These are phyloP conservation scores for Blastobotrys parvus DNA, from an alignment of 805 yeast species.

Conservation along the genomic window DNA sequence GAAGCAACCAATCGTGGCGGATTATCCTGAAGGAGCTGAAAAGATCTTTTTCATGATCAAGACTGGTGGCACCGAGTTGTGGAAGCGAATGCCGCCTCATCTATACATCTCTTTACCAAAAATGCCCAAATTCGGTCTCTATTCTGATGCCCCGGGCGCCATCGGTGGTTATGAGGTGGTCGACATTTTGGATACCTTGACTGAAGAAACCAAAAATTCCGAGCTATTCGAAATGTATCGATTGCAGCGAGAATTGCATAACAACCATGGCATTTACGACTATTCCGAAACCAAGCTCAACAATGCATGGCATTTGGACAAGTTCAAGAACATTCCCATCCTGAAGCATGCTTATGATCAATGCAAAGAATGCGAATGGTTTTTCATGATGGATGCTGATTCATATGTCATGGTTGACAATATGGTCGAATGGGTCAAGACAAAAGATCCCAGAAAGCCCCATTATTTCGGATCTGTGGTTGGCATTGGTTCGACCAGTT, in stretches of 20 bases:
- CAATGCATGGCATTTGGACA: conserved; percentile 30
- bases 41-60: conserved; percentile 28
- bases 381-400: conserved; percentile 30
- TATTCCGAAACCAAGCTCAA: conserved; percentile 10
- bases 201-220: conserved; percentile 16
- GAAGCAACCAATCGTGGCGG: conserved; percentile 20
- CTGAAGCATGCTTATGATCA: conserved; percentile 26
- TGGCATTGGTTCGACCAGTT: conserved; percentile 13
- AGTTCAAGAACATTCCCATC: conserved; percentile 32
- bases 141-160: conserved; percentile 27
- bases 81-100: conserved; percentile 31
- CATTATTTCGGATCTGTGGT: conserved; percentile 28
- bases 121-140: conserved; percentile 26
- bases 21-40: conserved; percentile 20
- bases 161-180: conserved; percentile 27
- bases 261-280: conserved; percentile 14
- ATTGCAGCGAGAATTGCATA: conserved; percentile 17
- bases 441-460: conserved; percentile 22
- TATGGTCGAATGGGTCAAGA: conserved; percentile 19
- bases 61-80: conserved; percentile 30
- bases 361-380: conserved; percentile 28
- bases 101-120: conserved; percentile 25
- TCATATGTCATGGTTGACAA: conserved; percentile 26
- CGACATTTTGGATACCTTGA: conserved; percentile 24
- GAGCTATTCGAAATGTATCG: conserved; percentile 22